These are phyloP conservation scores for Rhododendron molle DNA, from an alignment of 148 eudicot genomes.

Conservation along the genomic window DNA sequence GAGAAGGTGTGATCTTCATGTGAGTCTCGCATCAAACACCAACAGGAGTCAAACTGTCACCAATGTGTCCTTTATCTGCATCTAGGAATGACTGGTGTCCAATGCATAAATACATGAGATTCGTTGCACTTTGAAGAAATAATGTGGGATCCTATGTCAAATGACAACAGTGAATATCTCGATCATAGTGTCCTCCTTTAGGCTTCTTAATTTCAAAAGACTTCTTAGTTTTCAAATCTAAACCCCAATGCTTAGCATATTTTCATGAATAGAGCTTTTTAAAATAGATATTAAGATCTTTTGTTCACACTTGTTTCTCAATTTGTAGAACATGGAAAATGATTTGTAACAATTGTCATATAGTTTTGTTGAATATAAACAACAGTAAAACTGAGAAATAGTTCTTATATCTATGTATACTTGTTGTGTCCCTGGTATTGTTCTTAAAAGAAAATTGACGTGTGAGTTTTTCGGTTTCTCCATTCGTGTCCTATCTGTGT, in stretches of 20 bases:
- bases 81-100: background rate
- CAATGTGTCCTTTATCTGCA: background rate
- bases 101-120: background rate
- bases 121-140: background rate
- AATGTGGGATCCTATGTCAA: background rate
- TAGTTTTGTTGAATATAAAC: background rate
- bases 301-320: background rate
- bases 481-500: background rate
- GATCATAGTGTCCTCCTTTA: background rate
- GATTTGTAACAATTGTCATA: background rate
- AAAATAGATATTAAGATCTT: background rate
- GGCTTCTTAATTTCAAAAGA: background rate
- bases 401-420: background rate
- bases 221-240: background rate
- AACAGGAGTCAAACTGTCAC: background rate
- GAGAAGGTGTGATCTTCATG: background rate
- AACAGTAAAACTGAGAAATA: background rate
- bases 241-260: background rate
- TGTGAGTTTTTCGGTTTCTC: background rate
- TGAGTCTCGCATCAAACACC: background rate
- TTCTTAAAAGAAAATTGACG: background rate
- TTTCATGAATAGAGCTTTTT: background rate
- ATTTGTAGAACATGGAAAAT: background rate
- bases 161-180: background rate
- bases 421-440: background rate